Evolutionary conservation across 2,329 filamentous ascomycete species (phyloP), one percentile per base, ranked within the genome.

Genomic region (Sporothrix inflata): DNA sequence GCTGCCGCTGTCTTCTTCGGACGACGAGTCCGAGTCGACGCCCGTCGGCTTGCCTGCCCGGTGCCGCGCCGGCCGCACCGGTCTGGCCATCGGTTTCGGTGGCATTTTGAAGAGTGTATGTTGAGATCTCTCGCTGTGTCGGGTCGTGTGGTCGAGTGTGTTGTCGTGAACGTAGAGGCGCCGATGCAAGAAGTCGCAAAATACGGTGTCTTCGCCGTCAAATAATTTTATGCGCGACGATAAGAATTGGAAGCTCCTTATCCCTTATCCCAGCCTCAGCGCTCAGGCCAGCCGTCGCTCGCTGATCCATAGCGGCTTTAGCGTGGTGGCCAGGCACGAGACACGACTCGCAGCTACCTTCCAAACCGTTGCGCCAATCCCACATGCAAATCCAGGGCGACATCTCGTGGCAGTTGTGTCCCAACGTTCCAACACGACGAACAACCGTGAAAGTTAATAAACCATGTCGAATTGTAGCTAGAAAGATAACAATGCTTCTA

Each of bases 31-130:
- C 12, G 81, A 82, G 21, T 84, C 85, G 73, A 84, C 86, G 8
- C 84, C 87, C 2, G 86, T 83, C 19, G 91, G 85, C 81, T 98
- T 98, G 76, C 96, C 95, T 19, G 95, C 91, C 73, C 94, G 90
- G 78, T 98, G 92, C 72, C 96, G 92, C 76, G 90, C 89, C 30
- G 94, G 92, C 80, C 90, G 90, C 73, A 91, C 83, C 3, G 93
- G 94, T 79, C 98, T 97, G 74, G 94, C 94, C 75, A 95, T 98
- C 93, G 98, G 97, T 80, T 93, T 94, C 14, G 91, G 89, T 74
- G 92, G 90, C 87, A 88, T 89, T 45, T 61, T 78, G 75, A 73
- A 8, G 47, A 47, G 57, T 63, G 24, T 24, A 60, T 19, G 42
- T 19, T 53, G 40, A 24, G 27, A 14, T 11, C 19, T 47, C 42